Evolutionary conservation across 2,329 filamentous ascomycete genomes (phyloP).

Genomic region (Ophiobolus disseminans): DNA sequence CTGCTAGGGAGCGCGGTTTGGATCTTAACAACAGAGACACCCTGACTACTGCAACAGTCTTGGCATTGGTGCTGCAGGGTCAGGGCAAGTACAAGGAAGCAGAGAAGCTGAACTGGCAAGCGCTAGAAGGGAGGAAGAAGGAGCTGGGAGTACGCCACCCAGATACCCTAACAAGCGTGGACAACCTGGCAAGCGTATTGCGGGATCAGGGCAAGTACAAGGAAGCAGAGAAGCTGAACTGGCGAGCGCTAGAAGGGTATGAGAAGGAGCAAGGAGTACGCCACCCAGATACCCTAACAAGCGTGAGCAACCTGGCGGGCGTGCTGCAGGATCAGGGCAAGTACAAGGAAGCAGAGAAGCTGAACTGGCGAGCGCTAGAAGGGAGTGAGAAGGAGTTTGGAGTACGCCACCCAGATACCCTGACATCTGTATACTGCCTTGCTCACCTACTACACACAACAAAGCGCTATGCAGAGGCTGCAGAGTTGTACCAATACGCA

Average conservation of each 20-base stretch:
- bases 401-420: constrained; percentile 3
- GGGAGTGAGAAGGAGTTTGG: constrained; percentile 5
- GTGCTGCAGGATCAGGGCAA: constrained; percentile 1
- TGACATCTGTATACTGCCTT: constrained; percentile 8
- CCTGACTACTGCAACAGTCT: constrained; percentile 2
- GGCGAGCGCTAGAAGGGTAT: constrained; percentile 8
- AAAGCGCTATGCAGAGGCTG: constrained; percentile 6
- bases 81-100: constrained; percentile 17
- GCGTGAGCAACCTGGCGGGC: constrained; percentile 5
- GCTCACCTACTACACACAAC: constrained; percentile 3
- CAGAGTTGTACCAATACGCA: constrained; percentile 5
- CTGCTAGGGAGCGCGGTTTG: constrained; percentile 9
- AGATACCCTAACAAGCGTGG: constrained; percentile 8
- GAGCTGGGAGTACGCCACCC: constrained; percentile 12
- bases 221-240: constrained; percentile 6
- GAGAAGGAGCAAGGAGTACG: constrained; percentile 6
- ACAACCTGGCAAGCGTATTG: constrained; percentile 7
- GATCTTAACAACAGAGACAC: constrained; percentile 7
- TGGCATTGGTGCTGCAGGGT: constrained; percentile 7
- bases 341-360: constrained; percentile 8
- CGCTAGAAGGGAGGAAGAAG: constrained; percentile 15
- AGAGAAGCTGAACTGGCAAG: constrained; percentile 13
- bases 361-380: constrained; percentile 7
- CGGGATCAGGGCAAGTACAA: constrained; percentile 9
- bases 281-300: constrained; percentile 7